Evolutionary conservation across 805 yeast genomes (phyloP), one percentile per base, ranked within the genome.

Genomic region (Wickerhamiella siamensis): DNA sequence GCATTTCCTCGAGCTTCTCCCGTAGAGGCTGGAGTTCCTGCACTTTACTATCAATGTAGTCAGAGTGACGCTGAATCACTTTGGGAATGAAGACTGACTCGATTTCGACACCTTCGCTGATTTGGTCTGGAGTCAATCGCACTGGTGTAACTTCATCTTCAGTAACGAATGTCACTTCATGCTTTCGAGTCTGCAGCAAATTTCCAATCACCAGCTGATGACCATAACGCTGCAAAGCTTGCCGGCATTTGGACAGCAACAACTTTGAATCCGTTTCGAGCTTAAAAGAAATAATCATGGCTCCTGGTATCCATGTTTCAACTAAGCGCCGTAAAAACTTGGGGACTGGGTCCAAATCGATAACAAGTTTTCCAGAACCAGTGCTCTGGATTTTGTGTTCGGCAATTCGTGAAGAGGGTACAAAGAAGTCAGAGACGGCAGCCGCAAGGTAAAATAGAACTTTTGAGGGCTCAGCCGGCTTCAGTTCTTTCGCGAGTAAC

Each of bases 121-220:
- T 52, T 44, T 73, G 69, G 8, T 64, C 67, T 0, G 64, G 60
- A 0, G 63, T 40, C 27, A 83, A 56, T 29, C 46, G 46, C 37
- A 49, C 43, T 44, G 56, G 53, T 5, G 36, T 46, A 22, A 56
- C 56, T 2, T 59, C 59, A 5, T 56, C 58, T 3, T 67, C 68
- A 2, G 72, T 71, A 3, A 91, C 95, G 58, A 91, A 83, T 2
- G 83, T 86, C 32, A 91, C 95, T 56, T 86, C 87, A 43, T 66
- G 65, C 60, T 86, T 88, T 55, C 98, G 74, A 0, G 93, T 79
- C 56, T 87, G 95, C 47, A 91, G 64, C 49, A 91, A 63, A 55
- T 91, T 91, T 3, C 98, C 98, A 57, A 91, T 86, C 10, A 91
- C 98, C 41, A 91, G 64, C 60, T 88, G 96, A 61, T 91, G 98